Evolutionary conservation across 129 eudicot species (phyloP).

Genomic region (Helianthus annuus): DNA sequence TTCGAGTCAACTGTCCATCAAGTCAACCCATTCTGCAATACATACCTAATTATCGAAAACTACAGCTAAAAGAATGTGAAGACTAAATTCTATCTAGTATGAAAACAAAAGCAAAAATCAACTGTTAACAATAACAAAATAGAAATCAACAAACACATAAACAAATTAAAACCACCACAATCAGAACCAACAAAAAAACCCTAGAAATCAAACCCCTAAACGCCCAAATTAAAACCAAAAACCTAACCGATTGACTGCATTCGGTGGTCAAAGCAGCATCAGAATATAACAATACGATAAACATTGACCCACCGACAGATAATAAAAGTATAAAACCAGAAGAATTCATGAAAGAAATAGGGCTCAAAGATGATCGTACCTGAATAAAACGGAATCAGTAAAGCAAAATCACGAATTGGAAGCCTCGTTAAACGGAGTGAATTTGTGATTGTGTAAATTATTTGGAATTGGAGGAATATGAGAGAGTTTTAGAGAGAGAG

Average conservation of each 20-base stretch:
- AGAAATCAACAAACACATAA: not conserved
- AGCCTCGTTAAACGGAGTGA: not conserved
- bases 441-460: too few relatives aligned
- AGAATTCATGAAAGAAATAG: conserved; percentile 1
- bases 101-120: not conserved
- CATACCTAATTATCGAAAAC: conserved; percentile 1
- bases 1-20: conserved; percentile 9
- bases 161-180: not conserved
- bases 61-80: not conserved
- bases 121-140: not conserved
- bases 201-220: conserved; percentile 28
- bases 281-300: not conserved
- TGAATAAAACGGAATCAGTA: conserved; percentile 18
- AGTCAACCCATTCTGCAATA: not conserved
- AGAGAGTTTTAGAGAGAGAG: too few relatives aligned
- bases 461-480: too few relatives aligned
- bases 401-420: conserved; percentile 2
- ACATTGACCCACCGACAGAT: conserved; percentile 29
- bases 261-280: conserved; percentile 25
- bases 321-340: not conserved
- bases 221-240: conserved; percentile 19
- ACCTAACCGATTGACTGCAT: conserved; percentile 23
- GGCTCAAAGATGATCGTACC: conserved; percentile 17
- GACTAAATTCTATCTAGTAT: not conserved
- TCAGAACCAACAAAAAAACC: conserved; percentile 25